Base-by-base conservation (phyloP, 148 eudicot genomes). In the Rhododendron williamsianum region DNA sequence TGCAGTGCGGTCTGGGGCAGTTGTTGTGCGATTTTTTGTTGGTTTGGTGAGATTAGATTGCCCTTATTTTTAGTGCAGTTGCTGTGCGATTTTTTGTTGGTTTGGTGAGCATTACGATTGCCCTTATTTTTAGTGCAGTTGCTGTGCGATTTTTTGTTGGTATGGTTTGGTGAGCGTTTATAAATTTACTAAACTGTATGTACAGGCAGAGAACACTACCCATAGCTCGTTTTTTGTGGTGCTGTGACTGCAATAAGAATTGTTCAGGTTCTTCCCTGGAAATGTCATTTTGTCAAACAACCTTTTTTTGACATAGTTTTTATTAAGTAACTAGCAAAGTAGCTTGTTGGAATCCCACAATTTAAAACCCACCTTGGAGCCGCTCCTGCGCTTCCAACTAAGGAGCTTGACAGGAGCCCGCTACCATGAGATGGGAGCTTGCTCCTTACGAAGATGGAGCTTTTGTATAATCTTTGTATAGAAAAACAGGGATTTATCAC, bases 11-110 rank as follows among this genome's bases (percentile, higher is more conserved):
- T 92, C 95, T 6, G 99, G 98, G 77, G 87, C 90, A 76, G 96
- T 93, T 85, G 98, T 93, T 52, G 98, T 94, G 78, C 99, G 98
- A 51, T 97, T 97, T 89, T 97, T 97, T 89, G 99, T 97, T 87
- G 99, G 99, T 85, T 89, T 97, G 96, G 99, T 97, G 81, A 92
- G 99, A 35, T 56, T 83, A 21, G 2, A 25, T 45, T 72, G 25
- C 84, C 84, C 30, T 1, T 38, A 25, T 56, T 82, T 73, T 54
- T 21, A 2, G 27, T 58, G 16, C 12, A 65, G 27, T 46, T 46
- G 49, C 49, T 46, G 49, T 46, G 49, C 11, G 2, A 46, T 8
- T 46, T 9, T 46, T 46, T 46, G 9, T 46, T 46, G 49, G 99
- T 85, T 89, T 97, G 96, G 99, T 97, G 81, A 92, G 99, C 91